Evolutionary conservation across 1,284 basidiomycete species (phyloP).

Genomic region (Sphaerobolus stellatus): DNA sequence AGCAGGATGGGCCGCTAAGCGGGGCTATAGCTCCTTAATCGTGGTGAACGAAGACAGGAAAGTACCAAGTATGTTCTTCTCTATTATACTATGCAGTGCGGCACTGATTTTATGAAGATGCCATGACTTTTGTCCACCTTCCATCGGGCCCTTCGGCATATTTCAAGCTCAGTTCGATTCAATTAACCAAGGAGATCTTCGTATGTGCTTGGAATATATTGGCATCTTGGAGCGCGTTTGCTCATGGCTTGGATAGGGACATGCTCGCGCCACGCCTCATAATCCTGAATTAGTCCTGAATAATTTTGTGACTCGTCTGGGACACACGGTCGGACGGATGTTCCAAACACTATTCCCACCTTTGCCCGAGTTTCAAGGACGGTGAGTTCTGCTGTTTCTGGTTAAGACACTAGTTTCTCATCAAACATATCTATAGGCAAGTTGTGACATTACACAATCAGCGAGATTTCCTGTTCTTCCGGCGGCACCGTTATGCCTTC

Average conservation of each 20-base stretch:
- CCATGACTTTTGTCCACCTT: conserved; percentile 88
- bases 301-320: conserved; percentile 92
- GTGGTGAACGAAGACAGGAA: conserved; percentile 96
- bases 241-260: conserved; percentile 57
- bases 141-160: conserved; percentile 94
- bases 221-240: conserved; percentile 15
- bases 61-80: conserved; percentile 72
- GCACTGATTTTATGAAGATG: conserved; percentile 53
- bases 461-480: conserved; percentile 97
- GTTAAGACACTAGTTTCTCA: not conserved
- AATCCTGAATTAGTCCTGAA: conserved; percentile 96
- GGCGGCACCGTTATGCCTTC: conserved; percentile 95
- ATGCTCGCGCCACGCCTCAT: conserved; percentile 90
- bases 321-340: conserved; percentile 89
- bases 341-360: conserved; percentile 96
- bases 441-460: conserved; percentile 98
- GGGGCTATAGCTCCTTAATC: conserved; percentile 85
- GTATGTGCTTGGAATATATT: conserved; percentile 41
- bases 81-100: conserved; percentile 8
- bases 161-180: conserved; percentile 91
- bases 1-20: conserved; percentile 88
- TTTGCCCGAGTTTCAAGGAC: conserved; percentile 92
- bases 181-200: conserved; percentile 83
- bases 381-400: conserved; percentile 4
- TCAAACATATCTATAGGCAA: conserved; percentile 51